A percentile compares a stretch with the other conserved stretches of the same genome.
These are phyloP conservation scores for Pelargonium australe DNA, from an alignment of 441 rosid genomes.

Conservation along the genomic window DNA sequence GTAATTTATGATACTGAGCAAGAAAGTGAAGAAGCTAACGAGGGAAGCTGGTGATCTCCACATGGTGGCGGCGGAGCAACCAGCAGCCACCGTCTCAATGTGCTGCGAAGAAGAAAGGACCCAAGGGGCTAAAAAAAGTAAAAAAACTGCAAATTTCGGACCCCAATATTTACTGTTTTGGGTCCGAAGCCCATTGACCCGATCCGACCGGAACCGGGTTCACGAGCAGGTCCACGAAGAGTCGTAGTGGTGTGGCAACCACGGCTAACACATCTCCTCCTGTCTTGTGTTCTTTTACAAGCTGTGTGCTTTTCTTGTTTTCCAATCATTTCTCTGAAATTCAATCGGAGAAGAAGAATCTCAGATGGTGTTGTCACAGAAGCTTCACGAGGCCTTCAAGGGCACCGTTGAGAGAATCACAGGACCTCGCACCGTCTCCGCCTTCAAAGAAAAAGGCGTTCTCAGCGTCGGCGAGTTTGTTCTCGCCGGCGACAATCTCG, in stretches of 20 bases:
- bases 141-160: background rate
- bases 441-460: conserved; percentile 95
- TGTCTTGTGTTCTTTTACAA: background rate
- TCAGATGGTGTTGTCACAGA: conserved; percentile 60
- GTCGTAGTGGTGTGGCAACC: background rate
- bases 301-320: background rate
- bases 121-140: background rate
- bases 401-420: conserved; percentile 94
- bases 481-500: conserved; percentile 95
- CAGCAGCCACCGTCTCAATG: background rate
- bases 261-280: background rate
- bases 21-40: background rate
- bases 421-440: conserved; percentile 85
- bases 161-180: background rate
- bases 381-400: conserved; percentile 79
- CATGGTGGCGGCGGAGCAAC: background rate
- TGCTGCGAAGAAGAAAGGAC: background rate
- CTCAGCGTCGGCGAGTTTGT: conserved; percentile 91
- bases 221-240: background rate
- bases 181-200: background rate
- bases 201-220: background rate
- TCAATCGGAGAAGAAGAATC: background rate
- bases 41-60: background rate
- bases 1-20: conserved; percentile 1
- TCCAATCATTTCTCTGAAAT: background rate